Percentiles rank a stretch among this genome's conserved stretches.
Evolutionary conservation across 2,329 filamentous ascomycete species (phyloP).

Genomic region (Apiospora koreana): DNA sequence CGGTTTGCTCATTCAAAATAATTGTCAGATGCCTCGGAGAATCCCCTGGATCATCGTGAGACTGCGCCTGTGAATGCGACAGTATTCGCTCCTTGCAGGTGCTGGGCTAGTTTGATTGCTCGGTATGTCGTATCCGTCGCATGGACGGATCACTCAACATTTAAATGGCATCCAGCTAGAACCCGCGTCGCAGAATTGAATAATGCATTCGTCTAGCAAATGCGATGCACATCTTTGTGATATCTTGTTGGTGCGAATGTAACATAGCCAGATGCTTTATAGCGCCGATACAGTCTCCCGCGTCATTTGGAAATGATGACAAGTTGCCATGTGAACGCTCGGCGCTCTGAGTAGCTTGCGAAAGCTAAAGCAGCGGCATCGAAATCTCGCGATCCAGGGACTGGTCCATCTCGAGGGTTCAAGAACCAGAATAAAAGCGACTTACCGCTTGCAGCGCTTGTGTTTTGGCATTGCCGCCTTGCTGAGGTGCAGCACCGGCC

Average conservation of each 20-base stretch:
- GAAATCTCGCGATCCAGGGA: constrained; percentile 23
- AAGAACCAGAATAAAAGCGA: constrained; percentile 3
- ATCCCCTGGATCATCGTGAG: not conserved
- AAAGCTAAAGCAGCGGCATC: constrained; percentile 10
- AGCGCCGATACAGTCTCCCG: not conserved
- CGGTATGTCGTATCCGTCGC: not conserved
- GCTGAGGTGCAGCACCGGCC: constrained; percentile 40
- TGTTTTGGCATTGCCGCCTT: constrained; percentile 53
- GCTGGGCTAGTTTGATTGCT: not conserved
- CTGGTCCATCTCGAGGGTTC: constrained; percentile 5
- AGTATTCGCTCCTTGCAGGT: not conserved
- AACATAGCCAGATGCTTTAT: not conserved
- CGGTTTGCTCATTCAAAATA: constrained; percentile 15
- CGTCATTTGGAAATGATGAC: not conserved
- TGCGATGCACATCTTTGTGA: not conserved
- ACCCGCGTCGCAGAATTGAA: not conserved
- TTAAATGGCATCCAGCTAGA: not conserved
- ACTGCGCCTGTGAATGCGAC: not conserved
- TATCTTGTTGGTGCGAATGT: constrained; percentile 1
- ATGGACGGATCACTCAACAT: not conserved
- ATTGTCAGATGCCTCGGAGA: not conserved
- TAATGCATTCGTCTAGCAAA: not conserved
- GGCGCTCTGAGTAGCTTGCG: constrained; percentile 9
- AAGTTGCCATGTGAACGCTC: constrained; percentile 1
- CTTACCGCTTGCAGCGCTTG: constrained; percentile 83